A percentile compares a stretch with the other conserved stretches of the same genome.
Conservation (phyloP, 805 yeast species). For the Saccharomyces jurei region DNA sequence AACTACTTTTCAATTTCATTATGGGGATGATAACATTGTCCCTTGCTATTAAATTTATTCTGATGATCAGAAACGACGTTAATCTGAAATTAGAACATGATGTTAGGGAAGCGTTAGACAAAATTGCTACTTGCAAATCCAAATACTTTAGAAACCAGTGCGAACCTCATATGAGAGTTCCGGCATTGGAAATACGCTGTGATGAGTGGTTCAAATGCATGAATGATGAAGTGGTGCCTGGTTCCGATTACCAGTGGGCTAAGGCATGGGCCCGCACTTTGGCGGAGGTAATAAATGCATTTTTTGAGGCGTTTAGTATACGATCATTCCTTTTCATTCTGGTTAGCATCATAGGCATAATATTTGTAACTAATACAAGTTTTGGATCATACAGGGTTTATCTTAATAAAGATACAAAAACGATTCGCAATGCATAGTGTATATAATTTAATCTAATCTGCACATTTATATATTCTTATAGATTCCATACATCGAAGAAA, state of each 20-base stretch:
- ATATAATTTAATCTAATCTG: background rate
- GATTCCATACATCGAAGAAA: background rate
- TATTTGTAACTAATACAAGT: constrained; percentile 43
- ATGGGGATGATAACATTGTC: constrained; percentile 46
- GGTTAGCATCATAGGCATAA: constrained; percentile 42
- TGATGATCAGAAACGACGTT: constrained; percentile 61
- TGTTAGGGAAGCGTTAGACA: constrained; percentile 15
- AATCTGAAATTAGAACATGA: constrained; percentile 53
- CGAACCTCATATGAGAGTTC: constrained; percentile 53
- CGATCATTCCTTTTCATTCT: constrained; percentile 50
- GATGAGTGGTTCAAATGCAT: constrained; percentile 73
- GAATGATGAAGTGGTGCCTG: constrained; percentile 21
- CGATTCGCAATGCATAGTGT: background rate
- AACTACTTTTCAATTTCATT: constrained; percentile 49
- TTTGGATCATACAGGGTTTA: constrained; percentile 37
- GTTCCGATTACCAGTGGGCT: constrained; percentile 34
- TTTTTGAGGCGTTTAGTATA: constrained; percentile 62
- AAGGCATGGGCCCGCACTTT: constrained; percentile 71
- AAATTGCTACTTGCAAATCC: constrained; percentile 58
- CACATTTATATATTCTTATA: background rate
- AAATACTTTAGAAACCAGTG: constrained; percentile 71
- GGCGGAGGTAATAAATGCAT: constrained; percentile 75
- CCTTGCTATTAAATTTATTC: constrained; percentile 42
- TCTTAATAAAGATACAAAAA: constrained; percentile 1
- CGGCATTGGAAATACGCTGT: constrained; percentile 67